A percentile compares a stretch with the other conserved stretches of the same genome.
Conservation (phyloP, 305 asterid genomes). For the Nicotiana rustica region DNA sequence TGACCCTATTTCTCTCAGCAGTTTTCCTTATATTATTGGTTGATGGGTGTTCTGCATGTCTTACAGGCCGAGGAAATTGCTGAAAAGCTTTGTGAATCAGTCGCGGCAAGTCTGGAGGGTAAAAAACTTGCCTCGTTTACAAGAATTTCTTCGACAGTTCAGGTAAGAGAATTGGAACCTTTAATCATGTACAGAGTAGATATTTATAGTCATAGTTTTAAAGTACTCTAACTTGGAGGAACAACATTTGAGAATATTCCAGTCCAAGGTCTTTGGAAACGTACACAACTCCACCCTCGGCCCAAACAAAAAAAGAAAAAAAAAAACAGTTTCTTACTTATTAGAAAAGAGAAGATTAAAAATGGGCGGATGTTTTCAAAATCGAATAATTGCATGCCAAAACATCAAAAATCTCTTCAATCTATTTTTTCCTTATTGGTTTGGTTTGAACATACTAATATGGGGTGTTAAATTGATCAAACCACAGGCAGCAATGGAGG, state of each 20-base stretch:
- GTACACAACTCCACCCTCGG: not conserved
- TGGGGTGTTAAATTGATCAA: constrained; percentile 37
- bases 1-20: constrained; percentile 17
- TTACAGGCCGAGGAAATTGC: constrained; percentile 97
- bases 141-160: constrained; percentile 87
- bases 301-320: too few species aligned
- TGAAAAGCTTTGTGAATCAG: constrained; percentile 94
- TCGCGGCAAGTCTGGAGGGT: constrained; percentile 94
- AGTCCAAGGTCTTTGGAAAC: not conserved
- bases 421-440: not conserved
- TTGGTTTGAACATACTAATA: constrained; percentile 23
- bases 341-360: not conserved
- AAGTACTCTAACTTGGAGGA: not conserved
- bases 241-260: not conserved
- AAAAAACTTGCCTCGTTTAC: constrained; percentile 89
- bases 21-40: not conserved
- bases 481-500: constrained; percentile 91
- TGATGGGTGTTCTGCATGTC: constrained; percentile 4
- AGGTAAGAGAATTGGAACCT: constrained; percentile 52
- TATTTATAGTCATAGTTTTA: not conserved
- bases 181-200: not conserved
- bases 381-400: not conserved
- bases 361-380: not conserved
- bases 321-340: not conserved
- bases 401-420: not conserved